phyloP scores from a whole-genome alignment of 2,329 filamentous ascomycete species.

The Fusarium brevicatenulatum region DNA sequence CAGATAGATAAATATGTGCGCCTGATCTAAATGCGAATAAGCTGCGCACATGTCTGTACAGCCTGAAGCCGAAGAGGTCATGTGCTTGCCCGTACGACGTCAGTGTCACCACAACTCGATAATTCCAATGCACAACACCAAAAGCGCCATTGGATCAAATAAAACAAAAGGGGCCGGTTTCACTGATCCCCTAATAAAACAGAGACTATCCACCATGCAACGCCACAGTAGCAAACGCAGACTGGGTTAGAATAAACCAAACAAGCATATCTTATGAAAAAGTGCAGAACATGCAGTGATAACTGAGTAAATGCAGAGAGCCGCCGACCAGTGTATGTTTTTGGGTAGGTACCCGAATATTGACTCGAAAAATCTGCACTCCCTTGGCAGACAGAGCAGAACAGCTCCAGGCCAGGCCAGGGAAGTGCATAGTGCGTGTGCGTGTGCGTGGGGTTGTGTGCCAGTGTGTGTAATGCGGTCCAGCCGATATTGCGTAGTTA shows the following conservation, averaged over 20 bases:
- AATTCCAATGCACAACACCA: conserved; percentile 8
- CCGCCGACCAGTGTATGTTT: conserved; percentile 27
- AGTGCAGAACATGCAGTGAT: conserved; percentile 1
- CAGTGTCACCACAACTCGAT: conserved; percentile 18
- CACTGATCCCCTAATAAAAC: background rate
- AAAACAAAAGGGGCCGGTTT: background rate
- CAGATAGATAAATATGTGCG: conserved; percentile 11
- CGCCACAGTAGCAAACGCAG: conserved; percentile 9
- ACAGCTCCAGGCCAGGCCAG: background rate
- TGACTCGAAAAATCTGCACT: background rate
- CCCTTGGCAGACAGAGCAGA: background rate
- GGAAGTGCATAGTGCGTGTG: background rate
- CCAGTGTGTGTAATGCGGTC: conserved; percentile 20
- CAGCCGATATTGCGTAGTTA: conserved; percentile 28
- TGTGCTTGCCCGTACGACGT: conserved; percentile 20
- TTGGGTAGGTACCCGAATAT: conserved; percentile 1
- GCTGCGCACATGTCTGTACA: conserved; percentile 17
- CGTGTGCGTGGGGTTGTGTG: background rate
- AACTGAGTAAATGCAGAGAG: conserved; percentile 28
- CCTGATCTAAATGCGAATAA: conserved; percentile 32
- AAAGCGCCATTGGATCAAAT: conserved; percentile 3
- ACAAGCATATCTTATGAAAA: background rate
- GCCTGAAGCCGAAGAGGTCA: conserved; percentile 8
- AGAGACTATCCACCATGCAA: conserved; percentile 9
- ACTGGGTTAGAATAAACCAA: background rate